A percentile compares a stretch with the other conserved stretches of the same genome.
Conservation (phyloP, 75 land plant species). For the Chamaecyparis obtusa region DNA sequence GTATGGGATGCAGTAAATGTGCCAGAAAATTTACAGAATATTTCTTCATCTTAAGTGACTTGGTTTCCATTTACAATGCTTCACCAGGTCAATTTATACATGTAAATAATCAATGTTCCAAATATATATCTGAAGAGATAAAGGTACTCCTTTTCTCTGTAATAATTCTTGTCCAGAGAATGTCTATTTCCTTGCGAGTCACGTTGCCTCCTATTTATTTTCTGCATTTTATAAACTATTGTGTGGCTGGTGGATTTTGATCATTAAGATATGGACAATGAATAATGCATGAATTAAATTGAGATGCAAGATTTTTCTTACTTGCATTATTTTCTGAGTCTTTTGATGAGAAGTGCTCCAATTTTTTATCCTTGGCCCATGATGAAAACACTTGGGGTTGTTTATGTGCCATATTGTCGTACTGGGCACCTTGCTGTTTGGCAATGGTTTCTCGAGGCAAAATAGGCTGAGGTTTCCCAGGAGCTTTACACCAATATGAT, state of each 20-base stretch:
- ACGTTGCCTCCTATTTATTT: neutral
- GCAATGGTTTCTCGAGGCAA: conserved; percentile 60
- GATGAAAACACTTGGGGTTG: neutral
- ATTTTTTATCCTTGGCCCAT: neutral
- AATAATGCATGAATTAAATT: neutral
- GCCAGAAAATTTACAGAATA: no score
- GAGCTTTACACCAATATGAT: conserved; percentile 33
- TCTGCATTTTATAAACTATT: neutral
- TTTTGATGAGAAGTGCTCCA: neutral
- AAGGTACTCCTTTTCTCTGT: neutral
- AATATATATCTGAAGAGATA: neutral
- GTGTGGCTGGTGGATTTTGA: neutral
- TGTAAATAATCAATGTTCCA: neutral
- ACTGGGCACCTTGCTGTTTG: conserved; percentile 37
- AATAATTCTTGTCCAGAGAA: neutral
- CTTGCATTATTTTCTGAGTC: conserved; percentile 1
- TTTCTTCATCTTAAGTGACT: no score
- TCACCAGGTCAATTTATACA: conserved; percentile 7
- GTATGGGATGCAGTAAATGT: neutral
- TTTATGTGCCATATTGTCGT: conserved; percentile 18
- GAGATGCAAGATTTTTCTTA: conserved; percentile 36
- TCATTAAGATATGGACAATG: neutral
- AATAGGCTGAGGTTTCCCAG: conserved; percentile 67
- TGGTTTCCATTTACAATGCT: no score
- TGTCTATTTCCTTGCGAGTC: neutral